A percentile compares a stretch with the other conserved stretches of the same genome.
Conservation (phyloP, 257 asterid species). For the Solanum lignicaule region DNA sequence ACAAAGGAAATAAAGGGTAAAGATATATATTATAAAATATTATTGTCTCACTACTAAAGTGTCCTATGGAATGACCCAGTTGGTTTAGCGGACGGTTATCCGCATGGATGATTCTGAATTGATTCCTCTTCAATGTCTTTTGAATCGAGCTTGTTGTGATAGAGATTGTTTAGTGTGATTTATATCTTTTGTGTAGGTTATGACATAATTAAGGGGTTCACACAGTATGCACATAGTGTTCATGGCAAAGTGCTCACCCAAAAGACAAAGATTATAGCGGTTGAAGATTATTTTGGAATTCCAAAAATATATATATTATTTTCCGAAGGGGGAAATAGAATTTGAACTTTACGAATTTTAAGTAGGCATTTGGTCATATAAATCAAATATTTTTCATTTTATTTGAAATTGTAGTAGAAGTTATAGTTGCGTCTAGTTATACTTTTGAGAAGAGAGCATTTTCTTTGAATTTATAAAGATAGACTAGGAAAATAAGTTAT, state of each 20-base stretch:
- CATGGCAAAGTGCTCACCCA: rapidly evolving
- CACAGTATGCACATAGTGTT: rapidly evolving
- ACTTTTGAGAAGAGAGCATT: not conserved
- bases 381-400: not conserved
- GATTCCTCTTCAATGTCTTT: rapidly evolving
- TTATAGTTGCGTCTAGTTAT: no score
- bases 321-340: rapidly evolving
- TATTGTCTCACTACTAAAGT: not conserved
- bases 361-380: not conserved
- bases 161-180: rapidly evolving
- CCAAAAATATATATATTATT: not conserved
- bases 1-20: not conserved
- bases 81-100: rapidly evolving
- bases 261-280: rapidly evolving
- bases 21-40: not conserved
- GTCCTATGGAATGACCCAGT: rapidly evolving
- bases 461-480: not conserved
- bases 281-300: rapidly evolving
- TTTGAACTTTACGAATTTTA: not conserved
- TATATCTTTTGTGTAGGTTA: no score
- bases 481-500: no score
- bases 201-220: rapidly evolving
- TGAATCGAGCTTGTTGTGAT: not conserved
- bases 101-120: no score
- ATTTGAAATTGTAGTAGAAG: no score